These are phyloP conservation scores for Crucihimalaya himalaica DNA, from an alignment of 345 rosid species.

Conservation along the genomic window DNA sequence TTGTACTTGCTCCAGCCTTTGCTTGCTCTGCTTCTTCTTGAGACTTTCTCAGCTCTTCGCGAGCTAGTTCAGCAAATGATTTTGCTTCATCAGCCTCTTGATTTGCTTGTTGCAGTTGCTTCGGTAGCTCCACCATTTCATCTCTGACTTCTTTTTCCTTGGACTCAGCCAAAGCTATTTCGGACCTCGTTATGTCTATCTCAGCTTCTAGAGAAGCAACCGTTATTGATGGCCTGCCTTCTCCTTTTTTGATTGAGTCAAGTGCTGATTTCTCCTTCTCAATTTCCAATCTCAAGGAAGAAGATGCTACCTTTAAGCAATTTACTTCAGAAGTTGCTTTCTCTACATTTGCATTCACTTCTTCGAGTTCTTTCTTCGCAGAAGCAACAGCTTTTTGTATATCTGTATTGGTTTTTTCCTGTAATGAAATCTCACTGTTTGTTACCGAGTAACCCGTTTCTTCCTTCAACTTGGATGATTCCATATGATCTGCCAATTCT, in stretches of 20 bases:
- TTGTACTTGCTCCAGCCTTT: conserved; percentile 71
- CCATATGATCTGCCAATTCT: conserved; percentile 77
- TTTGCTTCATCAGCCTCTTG: conserved; percentile 83
- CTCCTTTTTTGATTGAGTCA: conserved; percentile 66
- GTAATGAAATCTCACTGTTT: conserved; percentile 38
- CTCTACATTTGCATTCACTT: conserved; percentile 75
- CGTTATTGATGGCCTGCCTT: conserved; percentile 77
- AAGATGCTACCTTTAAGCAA: conserved; percentile 65
- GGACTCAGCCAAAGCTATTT: conserved; percentile 56
- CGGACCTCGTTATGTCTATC: conserved; percentile 59
- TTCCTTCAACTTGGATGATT: conserved; percentile 52
- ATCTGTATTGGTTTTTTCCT: conserved; percentile 49
- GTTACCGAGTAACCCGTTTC: conserved; percentile 23
- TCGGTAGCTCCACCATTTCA: conserved; percentile 66
- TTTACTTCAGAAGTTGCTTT: conserved; percentile 75
- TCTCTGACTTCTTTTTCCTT: conserved; percentile 70
- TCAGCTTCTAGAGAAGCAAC: conserved; percentile 83
- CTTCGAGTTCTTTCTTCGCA: conserved; percentile 80
- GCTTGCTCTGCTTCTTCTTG: conserved; percentile 84
- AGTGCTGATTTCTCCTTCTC: conserved; percentile 66
- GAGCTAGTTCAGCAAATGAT: conserved; percentile 60
- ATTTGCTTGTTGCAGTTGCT: conserved; percentile 70
- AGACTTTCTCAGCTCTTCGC: conserved; percentile 71
- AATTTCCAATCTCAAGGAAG: conserved; percentile 63
- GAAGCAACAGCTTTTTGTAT: conserved; percentile 64